Evolutionary conservation across 2,329 filamentous ascomycete species (phyloP).

Genomic region (Didymella glomerata): DNA sequence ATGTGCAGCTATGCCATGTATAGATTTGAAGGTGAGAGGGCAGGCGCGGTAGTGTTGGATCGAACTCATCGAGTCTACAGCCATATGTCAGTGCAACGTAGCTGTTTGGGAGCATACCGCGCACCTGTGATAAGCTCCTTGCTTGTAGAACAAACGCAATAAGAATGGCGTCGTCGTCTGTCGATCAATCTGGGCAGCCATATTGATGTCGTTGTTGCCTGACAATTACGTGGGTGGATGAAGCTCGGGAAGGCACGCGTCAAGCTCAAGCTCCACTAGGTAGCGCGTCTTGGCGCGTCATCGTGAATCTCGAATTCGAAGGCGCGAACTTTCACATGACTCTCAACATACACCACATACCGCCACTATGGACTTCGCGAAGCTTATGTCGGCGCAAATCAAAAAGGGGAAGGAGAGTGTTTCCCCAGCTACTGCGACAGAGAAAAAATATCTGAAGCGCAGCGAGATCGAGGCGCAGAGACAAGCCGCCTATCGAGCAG

Average conservation of each 20-base stretch:
- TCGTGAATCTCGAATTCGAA: background rate
- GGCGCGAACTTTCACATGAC: background rate
- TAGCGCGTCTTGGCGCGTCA: slow-evolving; percentile 27
- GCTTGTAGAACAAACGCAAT: slow-evolving; percentile 83
- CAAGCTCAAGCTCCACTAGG: slow-evolving; percentile 27
- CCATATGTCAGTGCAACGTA: background rate
- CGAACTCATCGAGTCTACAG: slow-evolving; percentile 74
- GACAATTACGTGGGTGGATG: background rate
- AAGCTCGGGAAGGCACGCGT: slow-evolving; percentile 13
- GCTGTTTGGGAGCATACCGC: background rate
- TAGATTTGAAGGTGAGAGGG: slow-evolving; percentile 79
- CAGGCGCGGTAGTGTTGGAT: slow-evolving; percentile 61
- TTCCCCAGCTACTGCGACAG: slow-evolving; percentile 42
- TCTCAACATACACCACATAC: background rate
- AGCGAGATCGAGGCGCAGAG: slow-evolving; percentile 86
- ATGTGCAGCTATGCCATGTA: slow-evolving; percentile 83
- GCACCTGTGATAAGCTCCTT: slow-evolving; percentile 75
- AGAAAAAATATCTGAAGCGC: slow-evolving; percentile 80
- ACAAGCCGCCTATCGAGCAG: slow-evolving; percentile 78
- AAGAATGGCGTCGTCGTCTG: slow-evolving; percentile 81
- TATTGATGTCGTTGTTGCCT: slow-evolving; percentile 29
- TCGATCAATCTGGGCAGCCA: slow-evolving; percentile 64
- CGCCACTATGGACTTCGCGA: slow-evolving; percentile 86
- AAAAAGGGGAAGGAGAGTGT: slow-evolving; percentile 73
- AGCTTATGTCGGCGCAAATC: slow-evolving; percentile 92